Conservation (phyloP, 2,329 filamentous ascomycete genomes). For the Hortaea werneckii region DNA sequence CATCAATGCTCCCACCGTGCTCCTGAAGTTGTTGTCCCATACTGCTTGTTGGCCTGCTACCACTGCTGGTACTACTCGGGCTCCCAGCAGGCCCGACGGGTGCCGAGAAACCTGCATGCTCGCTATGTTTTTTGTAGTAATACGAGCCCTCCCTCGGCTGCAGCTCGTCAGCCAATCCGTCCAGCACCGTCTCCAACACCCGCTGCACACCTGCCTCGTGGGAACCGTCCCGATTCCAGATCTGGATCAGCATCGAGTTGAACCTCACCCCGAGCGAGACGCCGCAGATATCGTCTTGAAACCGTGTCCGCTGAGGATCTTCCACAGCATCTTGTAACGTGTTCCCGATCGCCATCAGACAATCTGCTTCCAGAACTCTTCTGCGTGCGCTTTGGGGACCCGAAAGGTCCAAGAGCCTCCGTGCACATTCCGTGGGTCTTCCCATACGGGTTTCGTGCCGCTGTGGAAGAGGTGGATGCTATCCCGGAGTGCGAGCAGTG, state of each 20-base stretch:
- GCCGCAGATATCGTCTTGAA: conserved; percentile 75
- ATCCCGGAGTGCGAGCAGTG: conserved; percentile 58
- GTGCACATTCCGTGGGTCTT: conserved; percentile 74
- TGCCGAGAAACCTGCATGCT: conserved; percentile 59
- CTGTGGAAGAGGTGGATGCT: conserved; percentile 69
- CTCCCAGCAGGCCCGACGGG: neutral
- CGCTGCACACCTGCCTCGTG: conserved; percentile 70
- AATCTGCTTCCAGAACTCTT: conserved; percentile 74
- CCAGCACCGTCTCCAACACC: conserved; percentile 62
- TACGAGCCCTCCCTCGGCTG: conserved; percentile 52
- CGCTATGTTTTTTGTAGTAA: conserved; percentile 78
- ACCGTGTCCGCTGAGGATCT: conserved; percentile 36
- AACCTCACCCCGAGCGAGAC: conserved; percentile 80
- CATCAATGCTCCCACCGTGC: neutral
- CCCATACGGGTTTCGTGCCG: conserved; percentile 72
- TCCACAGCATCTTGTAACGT: conserved; percentile 65
- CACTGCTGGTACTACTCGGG: neutral
- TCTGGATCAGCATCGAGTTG: conserved; percentile 76
- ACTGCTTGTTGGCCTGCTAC: neutral
- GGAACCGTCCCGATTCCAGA: conserved; percentile 85
- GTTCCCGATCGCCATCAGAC: conserved; percentile 75
- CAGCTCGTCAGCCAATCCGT: conserved; percentile 62
- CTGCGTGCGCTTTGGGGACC: conserved; percentile 61
- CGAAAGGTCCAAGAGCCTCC: conserved; percentile 92
- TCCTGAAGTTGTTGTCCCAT: neutral